Evolutionary conservation across 1,284 basidiomycete genomes (phyloP), one percentile per base, ranked within the genome.

Genomic region (Ustilago trichophora): DNA sequence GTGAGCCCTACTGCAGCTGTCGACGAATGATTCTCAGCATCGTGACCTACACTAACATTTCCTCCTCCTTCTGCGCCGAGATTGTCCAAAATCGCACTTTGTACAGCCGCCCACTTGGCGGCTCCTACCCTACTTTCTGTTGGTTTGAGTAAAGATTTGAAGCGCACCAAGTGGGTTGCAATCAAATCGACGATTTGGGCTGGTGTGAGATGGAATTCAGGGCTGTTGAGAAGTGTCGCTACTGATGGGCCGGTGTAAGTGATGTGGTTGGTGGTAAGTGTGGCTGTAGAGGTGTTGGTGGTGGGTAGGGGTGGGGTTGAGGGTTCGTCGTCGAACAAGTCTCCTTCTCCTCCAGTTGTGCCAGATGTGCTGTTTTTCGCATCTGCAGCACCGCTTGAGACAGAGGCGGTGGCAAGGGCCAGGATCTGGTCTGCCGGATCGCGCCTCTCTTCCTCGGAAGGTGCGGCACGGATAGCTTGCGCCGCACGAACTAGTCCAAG

Each of bases 241-340:
- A 45, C 35, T 9, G 46, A 32, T 22, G 36, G 10, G 10, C 27
- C 26, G n/a, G 4, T 37, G 27, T 19, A 16, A 10, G 21, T 29
- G 22, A 11, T 6, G 27, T n/a, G n/a, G n/a, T n/a, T n/a, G n/a
- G n/a, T n/a, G n/a, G n/a, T n/a, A n/a, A n/a, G 3, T 26, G 31
- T 19, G 21, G 25, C 34, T 5, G 42, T 8, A 16, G 24, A 27
- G 13, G 37, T 6, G 22, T 29, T 22, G 34, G 43, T 21, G 21
- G 29, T 16, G 19, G 60, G 44, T 12, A 53, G 41, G 10, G 53
- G 60, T 12, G 54, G 60, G 0, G 60, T 57, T 0, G 54, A 41
- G 1, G 60, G 60, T 22, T 52, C 60, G 35, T 64, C 60, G 38
- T 64, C 60, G 34, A 64, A 64, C 26, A 64, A 18, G n/a, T n/a